Evolutionary conservation across 108 stramenopile genomes (phyloP), one percentile per base, ranked within the genome.

Genomic region (Phaeodactylum tricornutum): DNA sequence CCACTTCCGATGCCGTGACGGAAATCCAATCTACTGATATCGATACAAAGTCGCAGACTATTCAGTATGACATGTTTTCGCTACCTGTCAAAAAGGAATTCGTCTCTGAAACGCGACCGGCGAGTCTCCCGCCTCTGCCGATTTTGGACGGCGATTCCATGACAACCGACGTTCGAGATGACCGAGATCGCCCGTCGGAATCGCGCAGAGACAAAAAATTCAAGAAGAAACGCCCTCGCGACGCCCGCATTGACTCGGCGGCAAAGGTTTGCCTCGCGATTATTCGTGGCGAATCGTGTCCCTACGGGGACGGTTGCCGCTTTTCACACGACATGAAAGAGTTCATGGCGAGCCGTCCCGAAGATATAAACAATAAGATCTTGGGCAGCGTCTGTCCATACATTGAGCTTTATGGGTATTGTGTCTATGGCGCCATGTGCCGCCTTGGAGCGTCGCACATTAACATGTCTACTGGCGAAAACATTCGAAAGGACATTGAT

Each of bases 201-300:
- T n/a, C n/a, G n/a, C n/a, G n/a, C n/a, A n/a, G n/a, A n/a, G 32
- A 52, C 50, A 61, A 64, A 28, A 52, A 50, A 26, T 20, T 43
- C n/a, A 49, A 53, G 67, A 92, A 84, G 50, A 92, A 92, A 55
- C 72, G 90, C 2, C 90, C 85, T 6, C 66, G 90, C 0, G 90
- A 92, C 36, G 49, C 43, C 27, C 64, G 67, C 27, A 52, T 66
- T 24, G 57, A 59, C 12, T 30, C 50, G 32, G 50, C 47, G 17
- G 63, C 75, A 15, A 84, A 78, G 62, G 46, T 81, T 0, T 92
- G 89, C 50, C 38, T 80, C 8, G 48, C 71, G 11, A 30, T 82
- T 2, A 38, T 92, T 1, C 52, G 64, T 15, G 82, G 79, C 0
- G 65, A 64, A 9, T 14, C 37, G 2, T 87, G 85, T 52, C 71